Conservation (phyloP, 2,329 filamentous ascomycete genomes). For the Saccharata proteae region DNA sequence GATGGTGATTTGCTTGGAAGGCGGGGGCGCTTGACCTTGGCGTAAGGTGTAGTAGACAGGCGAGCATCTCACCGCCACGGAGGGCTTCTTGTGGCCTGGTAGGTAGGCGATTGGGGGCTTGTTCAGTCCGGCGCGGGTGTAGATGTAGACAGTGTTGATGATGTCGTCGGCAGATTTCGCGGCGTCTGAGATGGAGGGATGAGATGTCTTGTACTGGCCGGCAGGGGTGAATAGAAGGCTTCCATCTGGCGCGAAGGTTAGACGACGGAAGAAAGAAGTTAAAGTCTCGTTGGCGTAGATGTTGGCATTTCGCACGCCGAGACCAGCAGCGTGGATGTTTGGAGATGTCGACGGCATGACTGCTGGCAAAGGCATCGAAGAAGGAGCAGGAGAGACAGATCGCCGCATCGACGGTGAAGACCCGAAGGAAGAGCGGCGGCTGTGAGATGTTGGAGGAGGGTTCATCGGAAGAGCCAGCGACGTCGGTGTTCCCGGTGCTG, state of each 20-base stretch:
- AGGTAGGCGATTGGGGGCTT: constrained; percentile 91
- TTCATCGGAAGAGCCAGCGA: constrained; percentile 91
- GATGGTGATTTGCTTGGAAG: constrained; percentile 82
- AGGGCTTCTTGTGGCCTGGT: constrained; percentile 95
- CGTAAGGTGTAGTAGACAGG: constrained; percentile 78
- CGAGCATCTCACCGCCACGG: constrained; percentile 88
- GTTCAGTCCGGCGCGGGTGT: constrained; percentile 90
- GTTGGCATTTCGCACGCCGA: constrained; percentile 62
- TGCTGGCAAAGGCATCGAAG: constrained; percentile 78
- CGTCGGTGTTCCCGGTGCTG: constrained; percentile 85
- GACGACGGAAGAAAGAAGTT: constrained; percentile 87
- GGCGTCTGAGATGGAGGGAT: constrained; percentile 53
- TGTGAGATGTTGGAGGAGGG: constrained; percentile 82
- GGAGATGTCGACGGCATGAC: constrained; percentile 93
- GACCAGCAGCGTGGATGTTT: constrained; percentile 50
- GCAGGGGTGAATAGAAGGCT: constrained; percentile 89
- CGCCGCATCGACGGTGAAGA: constrained; percentile 65
- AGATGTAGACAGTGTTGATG: constrained; percentile 96
- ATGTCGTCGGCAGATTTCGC: constrained; percentile 69
- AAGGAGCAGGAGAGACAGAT: constrained; percentile 80
- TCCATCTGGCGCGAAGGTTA: constrained; percentile 92
- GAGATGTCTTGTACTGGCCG: constrained; percentile 81
- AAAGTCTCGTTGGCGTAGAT: constrained; percentile 95
- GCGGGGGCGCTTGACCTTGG: constrained; percentile 44
- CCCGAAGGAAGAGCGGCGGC: constrained; percentile 84